Conservation (phyloP, 208 protist genomes). For the Crithidia acanthocephali region DNA sequence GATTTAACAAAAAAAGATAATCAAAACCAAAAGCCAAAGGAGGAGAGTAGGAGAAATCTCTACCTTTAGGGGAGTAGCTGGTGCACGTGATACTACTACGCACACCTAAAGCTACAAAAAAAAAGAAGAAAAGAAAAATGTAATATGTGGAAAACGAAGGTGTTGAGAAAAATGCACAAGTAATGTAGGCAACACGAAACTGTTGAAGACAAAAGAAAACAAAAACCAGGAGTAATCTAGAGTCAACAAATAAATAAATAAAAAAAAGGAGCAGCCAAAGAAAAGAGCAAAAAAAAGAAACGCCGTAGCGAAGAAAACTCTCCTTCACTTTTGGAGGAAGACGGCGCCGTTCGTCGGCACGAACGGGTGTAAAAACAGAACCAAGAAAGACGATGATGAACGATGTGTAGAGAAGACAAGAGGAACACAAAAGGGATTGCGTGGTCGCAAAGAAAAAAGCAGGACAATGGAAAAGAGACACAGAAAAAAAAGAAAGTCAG, state of each 20-base stretch:
- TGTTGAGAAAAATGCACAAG: too few relatives aligned
- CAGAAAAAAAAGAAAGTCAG: neutral
- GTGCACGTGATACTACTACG: too few relatives aligned
- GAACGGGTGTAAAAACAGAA: too few relatives aligned
- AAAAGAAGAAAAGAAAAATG: slow-evolving; percentile 6
- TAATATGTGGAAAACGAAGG: too few relatives aligned
- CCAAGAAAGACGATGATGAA: slow-evolving; percentile 8
- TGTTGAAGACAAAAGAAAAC: neutral
- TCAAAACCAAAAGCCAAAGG: neutral
- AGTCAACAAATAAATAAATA: too few relatives aligned
- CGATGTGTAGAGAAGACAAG: neutral
- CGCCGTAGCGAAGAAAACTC: too few relatives aligned
- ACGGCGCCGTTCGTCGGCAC: too few relatives aligned
- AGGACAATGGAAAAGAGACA: neutral
- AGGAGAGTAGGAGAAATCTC: neutral
- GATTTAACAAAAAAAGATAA: too few relatives aligned
- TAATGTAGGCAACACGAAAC: neutral
- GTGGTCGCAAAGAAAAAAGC: neutral
- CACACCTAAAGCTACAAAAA: too few relatives aligned
- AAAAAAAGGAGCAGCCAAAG: slow-evolving; percentile 4
- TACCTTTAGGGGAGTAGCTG: too few relatives aligned
- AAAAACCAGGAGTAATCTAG: too few relatives aligned
- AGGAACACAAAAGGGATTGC: neutral
- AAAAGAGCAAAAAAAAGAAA: neutral
- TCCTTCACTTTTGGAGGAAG: too few relatives aligned